phyloP scores from a whole-genome alignment of 2,329 filamentous ascomycete species.

The Aspergillus glaucus region DNA sequence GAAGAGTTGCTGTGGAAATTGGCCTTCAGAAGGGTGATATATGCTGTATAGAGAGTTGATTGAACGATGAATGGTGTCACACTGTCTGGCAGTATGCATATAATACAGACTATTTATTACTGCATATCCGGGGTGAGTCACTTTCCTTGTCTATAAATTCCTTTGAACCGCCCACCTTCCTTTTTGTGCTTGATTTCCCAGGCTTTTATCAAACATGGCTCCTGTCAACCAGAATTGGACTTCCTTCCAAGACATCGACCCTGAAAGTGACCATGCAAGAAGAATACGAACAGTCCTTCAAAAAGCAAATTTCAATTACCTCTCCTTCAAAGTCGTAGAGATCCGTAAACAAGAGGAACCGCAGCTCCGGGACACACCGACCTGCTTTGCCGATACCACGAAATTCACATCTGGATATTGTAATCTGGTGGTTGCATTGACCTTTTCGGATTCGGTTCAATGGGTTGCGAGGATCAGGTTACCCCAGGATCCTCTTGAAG shows the following conservation, averaged over 20 bases:
- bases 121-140: too few relatives aligned
- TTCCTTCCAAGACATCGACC: background rate
- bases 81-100: too few relatives aligned
- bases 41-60: background rate
- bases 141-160: too few relatives aligned
- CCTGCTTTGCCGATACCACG: background rate
- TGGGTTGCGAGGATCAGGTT: background rate
- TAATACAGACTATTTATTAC: too few relatives aligned
- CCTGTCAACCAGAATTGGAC: background rate
- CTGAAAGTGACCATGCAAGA: background rate
- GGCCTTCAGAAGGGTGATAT: slow-evolving; percentile 2
- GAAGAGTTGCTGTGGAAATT: background rate
- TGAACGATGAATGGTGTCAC: too few relatives aligned
- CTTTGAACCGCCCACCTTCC: background rate
- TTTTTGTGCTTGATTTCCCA: background rate
- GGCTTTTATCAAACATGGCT: background rate
- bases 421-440: background rate
- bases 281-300: background rate
- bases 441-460: background rate
- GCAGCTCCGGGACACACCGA: background rate
- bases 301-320: background rate
- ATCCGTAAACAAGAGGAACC: background rate
- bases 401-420: background rate
- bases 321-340: background rate
- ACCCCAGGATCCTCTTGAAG: background rate